Evolutionary conservation across 2,329 filamentous ascomycete genomes (phyloP).

Genomic region (Xylaria sp.): DNA sequence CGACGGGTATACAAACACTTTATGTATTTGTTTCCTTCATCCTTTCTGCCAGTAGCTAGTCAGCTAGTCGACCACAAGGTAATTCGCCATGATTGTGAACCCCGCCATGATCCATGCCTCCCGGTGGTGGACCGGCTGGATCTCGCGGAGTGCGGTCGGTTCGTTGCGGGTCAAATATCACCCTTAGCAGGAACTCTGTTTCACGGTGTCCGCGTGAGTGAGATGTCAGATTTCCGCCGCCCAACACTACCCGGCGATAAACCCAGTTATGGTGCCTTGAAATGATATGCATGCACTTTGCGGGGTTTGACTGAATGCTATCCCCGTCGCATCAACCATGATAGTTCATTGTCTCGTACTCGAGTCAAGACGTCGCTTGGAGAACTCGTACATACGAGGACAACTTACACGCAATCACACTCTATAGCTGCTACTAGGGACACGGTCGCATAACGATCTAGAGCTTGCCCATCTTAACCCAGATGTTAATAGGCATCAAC

Average conservation of each 20-base stretch:
- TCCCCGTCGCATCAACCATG: background rate
- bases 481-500: background rate
- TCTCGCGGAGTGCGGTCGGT: slow-evolving; percentile 28
- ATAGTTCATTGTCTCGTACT: background rate
- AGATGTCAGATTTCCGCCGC: background rate
- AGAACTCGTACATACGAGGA: background rate
- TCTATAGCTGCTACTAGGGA: too few species aligned
- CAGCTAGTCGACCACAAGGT: background rate
- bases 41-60: background rate
- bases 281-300: too few species aligned
- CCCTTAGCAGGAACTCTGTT: slow-evolving; percentile 30
- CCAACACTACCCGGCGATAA: too few species aligned
- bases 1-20: slow-evolving; percentile 17
- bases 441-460: too few species aligned
- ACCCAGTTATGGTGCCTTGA: background rate
- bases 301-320: background rate
- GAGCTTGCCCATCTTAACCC: background rate
- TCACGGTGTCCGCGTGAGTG: slow-evolving; percentile 8
- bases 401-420: too few species aligned
- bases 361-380: background rate
- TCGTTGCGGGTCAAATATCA: slow-evolving; percentile 39
- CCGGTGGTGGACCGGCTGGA: slow-evolving; percentile 35
- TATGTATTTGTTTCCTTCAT: slow-evolving; percentile 21
- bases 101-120: slow-evolving; percentile 34
- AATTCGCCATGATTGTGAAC: slow-evolving; percentile 31